Base-by-base conservation (phyloP, 306 rosid species). In the Ziziphus jujuba region DNA sequence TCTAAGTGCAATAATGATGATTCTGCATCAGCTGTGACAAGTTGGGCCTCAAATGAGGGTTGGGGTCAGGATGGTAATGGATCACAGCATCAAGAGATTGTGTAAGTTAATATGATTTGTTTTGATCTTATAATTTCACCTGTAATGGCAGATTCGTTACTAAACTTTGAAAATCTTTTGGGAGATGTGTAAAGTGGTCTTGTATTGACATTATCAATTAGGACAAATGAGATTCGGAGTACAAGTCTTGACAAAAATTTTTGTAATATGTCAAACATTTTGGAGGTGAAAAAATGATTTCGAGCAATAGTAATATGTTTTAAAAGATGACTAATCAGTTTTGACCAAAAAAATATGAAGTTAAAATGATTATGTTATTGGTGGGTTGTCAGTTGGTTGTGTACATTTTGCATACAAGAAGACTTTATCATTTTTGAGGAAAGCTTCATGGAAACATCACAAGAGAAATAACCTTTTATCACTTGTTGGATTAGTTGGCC, bases 1-100 rank as follows among this genome's bases (percentile, higher is more conserved):
- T 69, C 89, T 16, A 89, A 89, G 81, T 72, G 87, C 65, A 84
- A 57, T 66, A 70, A 72, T 54, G 95, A 85, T 63, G 95, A 88
- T 65, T 81, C 95, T 58, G 74, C 83, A 43, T 77, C 84, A 69
- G 82, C 71, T 56, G 82, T 55, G 40, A 70, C 85, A 54, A 84
- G 78, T 68, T 74, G 87, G 81, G 89, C 77, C 55, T 36, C 87
- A 8, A 82, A 71, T 40, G 96, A 86, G 74, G 70, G 68, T 65
- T 79, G 81, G 78, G 34, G 65, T 0, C 60, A 67, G 12, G 91
- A 89, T 34, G 84, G 80, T 44, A 82, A 63, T 49, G 89, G 88
- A 74, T 78, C 89, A 73, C 91, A 81, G 47, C 91, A 78, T 68
- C 90, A 74, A 70, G 89, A 86, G 68, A 75, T 59, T 72, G 84